Conservation (phyloP, 768 basidiomycete genomes). For the Termitomyces sp. region DNA sequence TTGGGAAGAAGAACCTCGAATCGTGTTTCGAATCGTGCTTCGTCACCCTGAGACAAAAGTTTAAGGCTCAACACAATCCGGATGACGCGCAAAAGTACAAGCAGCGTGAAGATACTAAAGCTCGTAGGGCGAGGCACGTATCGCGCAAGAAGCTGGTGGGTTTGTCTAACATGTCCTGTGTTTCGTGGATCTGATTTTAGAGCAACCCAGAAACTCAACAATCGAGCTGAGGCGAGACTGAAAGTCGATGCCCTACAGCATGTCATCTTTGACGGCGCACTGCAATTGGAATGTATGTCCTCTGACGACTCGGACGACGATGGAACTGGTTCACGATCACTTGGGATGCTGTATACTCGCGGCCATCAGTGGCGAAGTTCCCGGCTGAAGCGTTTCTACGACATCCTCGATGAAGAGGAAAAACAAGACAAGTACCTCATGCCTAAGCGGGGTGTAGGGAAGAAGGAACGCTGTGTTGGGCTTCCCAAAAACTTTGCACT, state of each 20-base stretch:
- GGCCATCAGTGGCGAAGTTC: conserved; percentile 65
- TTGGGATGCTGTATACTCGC: conserved; percentile 43
- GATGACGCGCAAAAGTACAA: conserved; percentile 18
- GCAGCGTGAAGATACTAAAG: conserved; percentile 55
- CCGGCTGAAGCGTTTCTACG: conserved; percentile 56
- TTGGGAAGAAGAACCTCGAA: conserved; percentile 55
- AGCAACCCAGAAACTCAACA: conserved; percentile 53
- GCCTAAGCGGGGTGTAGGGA: conserved; percentile 54
- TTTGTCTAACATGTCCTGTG: conserved; percentile 5
- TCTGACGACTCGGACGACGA: conserved; percentile 71
- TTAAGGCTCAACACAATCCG: conserved; percentile 40
- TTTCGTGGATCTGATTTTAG: not conserved
- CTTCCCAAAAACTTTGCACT: conserved; percentile 49
- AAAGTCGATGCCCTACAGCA: conserved; percentile 51
- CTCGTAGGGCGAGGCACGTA: conserved; percentile 52
- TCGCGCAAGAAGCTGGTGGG: conserved; percentile 61
- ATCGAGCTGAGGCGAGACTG: conserved; percentile 55
- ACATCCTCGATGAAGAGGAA: conserved; percentile 54
- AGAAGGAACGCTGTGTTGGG: conserved; percentile 48
- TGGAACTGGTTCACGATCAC: conserved; percentile 22
- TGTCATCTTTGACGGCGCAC: conserved; percentile 61
- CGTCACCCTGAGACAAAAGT: conserved; percentile 64
- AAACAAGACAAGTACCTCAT: conserved; percentile 34
- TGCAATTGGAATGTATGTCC: conserved; percentile 75
- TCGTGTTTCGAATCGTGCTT: conserved; percentile 66